phyloP scores from a whole-genome alignment of 164 flowering plant species.

The Kalanchoe fedtschenkoi region DNA sequence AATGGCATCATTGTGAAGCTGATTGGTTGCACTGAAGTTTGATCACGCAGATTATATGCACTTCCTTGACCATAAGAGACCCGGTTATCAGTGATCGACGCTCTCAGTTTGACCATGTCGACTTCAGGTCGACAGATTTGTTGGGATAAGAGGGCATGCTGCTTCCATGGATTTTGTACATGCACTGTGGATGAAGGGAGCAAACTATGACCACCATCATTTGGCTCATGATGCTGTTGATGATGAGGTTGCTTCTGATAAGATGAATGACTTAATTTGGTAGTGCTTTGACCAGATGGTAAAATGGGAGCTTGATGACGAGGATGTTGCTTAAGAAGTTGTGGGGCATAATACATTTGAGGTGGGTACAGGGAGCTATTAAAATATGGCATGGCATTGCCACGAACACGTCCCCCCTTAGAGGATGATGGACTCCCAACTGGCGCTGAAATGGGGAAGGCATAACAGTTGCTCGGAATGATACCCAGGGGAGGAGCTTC shows the following conservation, averaged over 20 bases:
- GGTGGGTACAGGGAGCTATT: constrained; percentile 21
- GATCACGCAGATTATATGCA: constrained; percentile 12
- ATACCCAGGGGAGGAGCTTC: constrained; percentile 24
- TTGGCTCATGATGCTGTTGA: constrained; percentile 10
- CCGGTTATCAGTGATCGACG: constrained; percentile 8
- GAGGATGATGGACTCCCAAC: constrained; percentile 11
- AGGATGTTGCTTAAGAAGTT: constrained; percentile 19
- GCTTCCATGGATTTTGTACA: constrained; percentile 11
- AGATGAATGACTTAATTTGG: constrained; percentile 15
- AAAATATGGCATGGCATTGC: constrained; percentile 16
- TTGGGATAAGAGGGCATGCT: constrained; percentile 8
- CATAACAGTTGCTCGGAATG: constrained; percentile 18
- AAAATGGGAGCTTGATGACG: constrained; percentile 9
- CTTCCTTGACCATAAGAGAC: constrained; percentile 10
- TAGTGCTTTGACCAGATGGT: constrained; percentile 11
- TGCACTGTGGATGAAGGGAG: constrained; percentile 8
- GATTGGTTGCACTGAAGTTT: constrained; percentile 13
- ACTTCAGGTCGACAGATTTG: constrained; percentile 13
- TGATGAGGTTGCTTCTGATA: constrained; percentile 14
- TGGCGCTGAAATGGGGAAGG: constrained; percentile 19
- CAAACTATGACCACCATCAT: constrained; percentile 9
- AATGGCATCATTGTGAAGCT: constrained; percentile 12
- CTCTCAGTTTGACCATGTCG: constrained; percentile 9
- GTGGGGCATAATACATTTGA: constrained; percentile 23
- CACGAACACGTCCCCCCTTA: constrained; percentile 9